These are phyloP conservation scores for Arthrocladium fulminans DNA, from an alignment of 2,329 filamentous ascomycete species.

Conservation along the genomic window DNA sequence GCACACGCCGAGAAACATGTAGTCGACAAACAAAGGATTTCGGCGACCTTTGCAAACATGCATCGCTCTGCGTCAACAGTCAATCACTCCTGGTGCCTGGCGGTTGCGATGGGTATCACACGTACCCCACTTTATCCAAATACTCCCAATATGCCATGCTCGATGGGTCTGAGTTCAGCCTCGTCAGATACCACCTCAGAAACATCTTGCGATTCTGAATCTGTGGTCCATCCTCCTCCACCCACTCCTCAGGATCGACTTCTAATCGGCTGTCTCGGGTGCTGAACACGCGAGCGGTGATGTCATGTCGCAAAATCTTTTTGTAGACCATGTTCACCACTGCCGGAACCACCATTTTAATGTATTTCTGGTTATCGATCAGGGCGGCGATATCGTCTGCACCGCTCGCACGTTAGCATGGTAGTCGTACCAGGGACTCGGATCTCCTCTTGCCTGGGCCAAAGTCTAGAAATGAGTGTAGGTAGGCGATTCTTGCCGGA, in stretches of 20 bases:
- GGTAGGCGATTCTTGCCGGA: constrained; percentile 38
- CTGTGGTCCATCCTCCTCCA: constrained; percentile 61
- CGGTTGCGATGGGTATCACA: constrained; percentile 13
- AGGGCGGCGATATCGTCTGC: constrained; percentile 69
- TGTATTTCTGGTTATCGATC: constrained; percentile 61
- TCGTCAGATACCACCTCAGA: constrained; percentile 62
- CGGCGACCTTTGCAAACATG: constrained; percentile 66
- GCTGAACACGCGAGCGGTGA: constrained; percentile 69
- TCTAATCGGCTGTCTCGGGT: constrained; percentile 54
- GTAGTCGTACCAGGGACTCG: background rate
- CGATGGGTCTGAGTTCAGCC: constrained; percentile 64
- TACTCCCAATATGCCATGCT: constrained; percentile 76
- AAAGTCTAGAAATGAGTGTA: constrained; percentile 70
- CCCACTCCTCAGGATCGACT: constrained; percentile 54
- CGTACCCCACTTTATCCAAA: constrained; percentile 69
- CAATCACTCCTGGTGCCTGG: background rate
- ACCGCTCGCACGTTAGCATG: background rate
- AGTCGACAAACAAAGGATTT: constrained; percentile 68
- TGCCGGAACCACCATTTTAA: constrained; percentile 71
- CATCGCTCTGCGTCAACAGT: constrained; percentile 53
- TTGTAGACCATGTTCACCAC: constrained; percentile 79
- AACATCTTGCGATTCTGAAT: constrained; percentile 73
- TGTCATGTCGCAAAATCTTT: constrained; percentile 71
- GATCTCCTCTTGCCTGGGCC: constrained; percentile 49
- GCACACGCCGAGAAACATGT: constrained; percentile 65